These are phyloP conservation scores for Serendipita sp. DNA, from an alignment of 768 basidiomycete genomes.

Conservation along the genomic window DNA sequence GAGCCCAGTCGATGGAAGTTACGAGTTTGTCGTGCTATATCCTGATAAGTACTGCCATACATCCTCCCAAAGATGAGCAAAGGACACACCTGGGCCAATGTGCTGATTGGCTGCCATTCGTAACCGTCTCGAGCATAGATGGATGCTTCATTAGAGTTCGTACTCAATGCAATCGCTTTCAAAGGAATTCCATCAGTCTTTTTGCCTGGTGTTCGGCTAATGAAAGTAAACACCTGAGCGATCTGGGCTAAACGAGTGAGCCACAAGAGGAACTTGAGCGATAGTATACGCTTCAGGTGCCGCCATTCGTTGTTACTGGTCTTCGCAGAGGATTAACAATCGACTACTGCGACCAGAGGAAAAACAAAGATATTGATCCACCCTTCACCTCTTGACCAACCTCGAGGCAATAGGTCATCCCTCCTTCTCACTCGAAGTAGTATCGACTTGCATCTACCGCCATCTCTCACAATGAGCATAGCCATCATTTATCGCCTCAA, in stretches of 20 bases:
- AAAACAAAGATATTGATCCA: background rate
- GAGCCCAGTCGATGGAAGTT: slow-evolving; percentile 98
- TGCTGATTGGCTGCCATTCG: slow-evolving; percentile 60
- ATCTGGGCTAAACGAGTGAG: slow-evolving; percentile 82
- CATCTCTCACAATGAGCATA: too few species aligned
- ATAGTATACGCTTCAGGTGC: slow-evolving; percentile 62
- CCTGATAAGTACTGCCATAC: background rate
- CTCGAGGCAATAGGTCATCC: too few species aligned
- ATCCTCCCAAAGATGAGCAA: background rate
- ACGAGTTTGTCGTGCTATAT: slow-evolving; percentile 89
- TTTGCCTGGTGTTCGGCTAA: too few species aligned
- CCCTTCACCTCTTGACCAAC: background rate
- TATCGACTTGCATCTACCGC: too few species aligned
- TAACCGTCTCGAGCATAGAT: slow-evolving; percentile 52
- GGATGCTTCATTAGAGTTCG: slow-evolving; percentile 79
- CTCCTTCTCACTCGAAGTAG: too few species aligned
- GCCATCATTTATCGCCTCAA: too few species aligned
- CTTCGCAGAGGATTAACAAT: slow-evolving; percentile 65
- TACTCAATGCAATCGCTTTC: slow-evolving; percentile 75
- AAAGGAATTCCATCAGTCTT: background rate
- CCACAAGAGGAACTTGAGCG: slow-evolving; percentile 70
- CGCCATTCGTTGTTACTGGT: slow-evolving; percentile 30
- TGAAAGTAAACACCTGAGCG: slow-evolving; percentile 50
- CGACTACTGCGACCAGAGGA: slow-evolving; percentile 42
- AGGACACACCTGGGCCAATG: slow-evolving; percentile 60